Evolutionary conservation across 345 rosid species (phyloP).

Genomic region (Aquilaria malaccensis): DNA sequence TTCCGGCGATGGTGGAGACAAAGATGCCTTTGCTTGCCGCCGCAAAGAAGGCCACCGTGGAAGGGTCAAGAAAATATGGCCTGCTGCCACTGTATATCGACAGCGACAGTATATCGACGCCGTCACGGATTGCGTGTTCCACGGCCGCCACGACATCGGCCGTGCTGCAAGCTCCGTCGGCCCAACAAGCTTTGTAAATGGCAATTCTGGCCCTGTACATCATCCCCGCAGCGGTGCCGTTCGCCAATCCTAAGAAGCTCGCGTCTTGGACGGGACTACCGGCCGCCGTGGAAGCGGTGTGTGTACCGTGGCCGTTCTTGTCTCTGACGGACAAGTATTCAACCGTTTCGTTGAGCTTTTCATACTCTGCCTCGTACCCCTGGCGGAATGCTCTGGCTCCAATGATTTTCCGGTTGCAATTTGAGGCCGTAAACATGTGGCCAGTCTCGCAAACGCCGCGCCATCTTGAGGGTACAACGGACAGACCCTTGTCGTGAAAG

Average conservation of each 20-base stretch:
- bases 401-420: constrained; percentile 69
- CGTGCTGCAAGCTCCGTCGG: constrained; percentile 27
- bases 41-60: neutral
- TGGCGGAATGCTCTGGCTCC: constrained; percentile 60
- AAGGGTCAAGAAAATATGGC: neutral
- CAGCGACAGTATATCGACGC: constrained; percentile 71
- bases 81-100: constrained; percentile 46
- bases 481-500: constrained; percentile 52
- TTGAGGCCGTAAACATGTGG: constrained; percentile 40
- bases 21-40: neutral
- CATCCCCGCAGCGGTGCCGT: constrained; percentile 62
- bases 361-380: constrained; percentile 47
- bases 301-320: constrained; percentile 72
- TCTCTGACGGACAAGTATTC: constrained; percentile 57
- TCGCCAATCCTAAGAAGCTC: constrained; percentile 43
- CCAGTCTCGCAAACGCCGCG: constrained; percentile 66
- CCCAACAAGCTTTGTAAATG: constrained; percentile 70
- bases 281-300: constrained; percentile 78
- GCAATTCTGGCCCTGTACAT: constrained; percentile 63
- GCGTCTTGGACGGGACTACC: constrained; percentile 43
- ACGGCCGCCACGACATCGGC: constrained; percentile 65
- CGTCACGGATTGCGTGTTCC: constrained; percentile 58
- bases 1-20: neutral
- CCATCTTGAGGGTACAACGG: constrained; percentile 59
- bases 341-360: constrained; percentile 35